Evolutionary conservation across 2,329 filamentous ascomycete genomes (phyloP), one percentile per base, ranked within the genome.

Genomic region (Davidsoniella australis): DNA sequence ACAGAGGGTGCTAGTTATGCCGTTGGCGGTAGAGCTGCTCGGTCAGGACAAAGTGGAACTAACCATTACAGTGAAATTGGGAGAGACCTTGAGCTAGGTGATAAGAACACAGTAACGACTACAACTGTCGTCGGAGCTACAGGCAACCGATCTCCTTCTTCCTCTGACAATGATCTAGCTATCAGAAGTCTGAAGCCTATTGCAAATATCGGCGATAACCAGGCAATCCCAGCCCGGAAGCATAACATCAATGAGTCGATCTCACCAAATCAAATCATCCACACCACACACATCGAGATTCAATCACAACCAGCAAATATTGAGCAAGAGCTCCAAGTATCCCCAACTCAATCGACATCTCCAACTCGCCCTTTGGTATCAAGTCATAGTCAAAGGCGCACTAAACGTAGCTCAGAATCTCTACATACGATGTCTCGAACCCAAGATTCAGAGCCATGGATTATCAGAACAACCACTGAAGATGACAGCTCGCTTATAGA

Each of bases 31-130:
- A 45, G 39, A 17, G 41, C 54, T 26, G 56, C 56, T 40, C 58
- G 56, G 26, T 65, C 62, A 4, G 58, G 58, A 4, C 59, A 58
- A 38, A 61, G 58, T 38, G 54, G 57, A 37, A 59, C 50, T 14
- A 37, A 52, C 43, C n/a, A 33, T 16, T 46, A 46, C 29, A 52
- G 47, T 16, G 50, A 52, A 24, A 43, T 46, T 40, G 17, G 41
- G 18, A 23, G 43, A 3, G 50, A 52, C 29, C 39, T 52, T 2
- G 50, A 52, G 43, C 47, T 52, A 12, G 50, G 50, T 9, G 44
- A 45, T 20, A 52, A 52, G 18, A 52, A 52, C 5, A 41, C 44
- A 8, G 17, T 36, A 3, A 52, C 33, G 2, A 49, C 29, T 16
- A 49, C 50, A 3, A 52, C 44, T 5, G 50, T 52, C 5, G 33